Percentiles rank a stretch among this genome's conserved stretches.
These are phyloP conservation scores for Apiotrichum brassicae DNA, from an alignment of 1,284 basidiomycete species.

Conservation along the genomic window DNA sequence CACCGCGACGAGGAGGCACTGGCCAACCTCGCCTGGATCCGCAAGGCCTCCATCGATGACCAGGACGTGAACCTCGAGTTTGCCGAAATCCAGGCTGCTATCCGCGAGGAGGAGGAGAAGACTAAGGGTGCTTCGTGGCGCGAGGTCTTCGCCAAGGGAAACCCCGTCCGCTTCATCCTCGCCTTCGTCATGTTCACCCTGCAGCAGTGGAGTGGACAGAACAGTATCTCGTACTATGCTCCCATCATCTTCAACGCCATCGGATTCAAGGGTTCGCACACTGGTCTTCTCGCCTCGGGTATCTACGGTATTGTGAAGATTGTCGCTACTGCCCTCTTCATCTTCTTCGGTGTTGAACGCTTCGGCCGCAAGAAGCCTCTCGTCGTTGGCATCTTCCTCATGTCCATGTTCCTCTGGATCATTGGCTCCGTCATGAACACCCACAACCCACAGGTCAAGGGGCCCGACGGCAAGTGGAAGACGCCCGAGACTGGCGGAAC, in stretches of 20 bases:
- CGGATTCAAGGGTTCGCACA: slow-evolving; percentile 48
- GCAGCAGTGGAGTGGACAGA: slow-evolving; percentile 62
- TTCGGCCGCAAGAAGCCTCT: slow-evolving; percentile 45
- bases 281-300: slow-evolving; percentile 65
- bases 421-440: slow-evolving; percentile 70
- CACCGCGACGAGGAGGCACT: slow-evolving; percentile 54
- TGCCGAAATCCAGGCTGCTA: slow-evolving; percentile 54
- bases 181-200: slow-evolving; percentile 54
- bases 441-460: slow-evolving; percentile 48
- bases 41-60: slow-evolving; percentile 52
- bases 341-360: slow-evolving; percentile 55
- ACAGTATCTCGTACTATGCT: slow-evolving; percentile 60
- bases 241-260: slow-evolving; percentile 55
- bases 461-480: not conserved
- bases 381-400: slow-evolving; percentile 53
- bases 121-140: slow-evolving; percentile 45
- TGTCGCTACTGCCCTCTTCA: slow-evolving; percentile 61
- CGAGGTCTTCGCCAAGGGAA: slow-evolving; percentile 66
- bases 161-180: slow-evolving; percentile 63
- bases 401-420: slow-evolving; percentile 58
- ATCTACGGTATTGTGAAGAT: slow-evolving; percentile 66
- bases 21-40: slow-evolving; percentile 54
- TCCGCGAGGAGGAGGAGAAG: slow-evolving; percentile 49
- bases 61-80: slow-evolving; percentile 52
- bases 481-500: not conserved